These are phyloP conservation scores for Chloranthus sessilifolius DNA, from an alignment of 164 flowering plant genomes.

Conservation along the genomic window DNA sequence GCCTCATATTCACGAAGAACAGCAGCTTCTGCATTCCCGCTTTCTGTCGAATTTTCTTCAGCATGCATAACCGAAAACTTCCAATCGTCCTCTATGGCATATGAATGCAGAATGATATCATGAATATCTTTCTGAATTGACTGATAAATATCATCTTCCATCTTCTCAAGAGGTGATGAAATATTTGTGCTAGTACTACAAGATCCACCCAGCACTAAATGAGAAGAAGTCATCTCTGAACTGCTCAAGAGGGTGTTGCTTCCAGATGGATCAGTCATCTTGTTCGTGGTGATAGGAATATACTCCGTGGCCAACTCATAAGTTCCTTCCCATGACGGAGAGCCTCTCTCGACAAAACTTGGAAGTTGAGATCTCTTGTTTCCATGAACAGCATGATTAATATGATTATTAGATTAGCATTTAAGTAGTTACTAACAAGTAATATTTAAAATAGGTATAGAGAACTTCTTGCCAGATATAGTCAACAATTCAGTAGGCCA, in stretches of 20 bases:
- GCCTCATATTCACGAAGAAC: constrained; percentile 55
- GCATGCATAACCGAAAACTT: constrained; percentile 9
- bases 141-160: constrained; percentile 54
- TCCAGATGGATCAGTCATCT: constrained; percentile 21
- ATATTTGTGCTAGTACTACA: constrained; percentile 19
- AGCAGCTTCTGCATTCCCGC: constrained; percentile 24
- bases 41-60: constrained; percentile 17
- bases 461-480: too few species aligned
- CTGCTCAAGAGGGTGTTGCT: constrained; percentile 13
- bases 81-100: constrained; percentile 13
- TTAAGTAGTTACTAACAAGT: neutral
- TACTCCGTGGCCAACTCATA: constrained; percentile 25
- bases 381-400: constrained; percentile 8
- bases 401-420: constrained; percentile 5
- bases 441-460: neutral
- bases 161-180: constrained; percentile 29
- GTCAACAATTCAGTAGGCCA: too few species aligned
- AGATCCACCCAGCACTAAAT: constrained; percentile 28
- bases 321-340: constrained; percentile 65
- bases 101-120: constrained; percentile 9
- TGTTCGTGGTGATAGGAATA: constrained; percentile 9
- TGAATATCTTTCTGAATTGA: constrained; percentile 33
- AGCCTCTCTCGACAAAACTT: constrained; percentile 64
- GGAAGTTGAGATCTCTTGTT: constrained; percentile 82
- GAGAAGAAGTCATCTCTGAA: constrained; percentile 29